These are phyloP conservation scores for Cnidoscolus chayamansa DNA, from an alignment of 441 rosid genomes.

Conservation along the genomic window DNA sequence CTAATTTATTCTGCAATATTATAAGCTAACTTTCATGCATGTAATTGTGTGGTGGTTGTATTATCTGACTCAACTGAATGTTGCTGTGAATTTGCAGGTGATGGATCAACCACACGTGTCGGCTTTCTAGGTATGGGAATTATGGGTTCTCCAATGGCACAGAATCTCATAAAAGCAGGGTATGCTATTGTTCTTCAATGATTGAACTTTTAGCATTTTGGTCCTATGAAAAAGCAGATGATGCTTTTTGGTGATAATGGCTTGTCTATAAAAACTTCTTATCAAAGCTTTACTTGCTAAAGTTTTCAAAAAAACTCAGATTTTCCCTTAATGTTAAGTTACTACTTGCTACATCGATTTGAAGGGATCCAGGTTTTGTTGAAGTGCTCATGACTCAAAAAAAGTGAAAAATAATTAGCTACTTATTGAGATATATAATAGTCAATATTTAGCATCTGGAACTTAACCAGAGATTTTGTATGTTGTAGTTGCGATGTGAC, in stretches of 20 bases:
- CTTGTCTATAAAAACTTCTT: background rate
- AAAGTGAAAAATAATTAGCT: constrained; percentile 2
- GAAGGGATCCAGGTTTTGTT: background rate
- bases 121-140: constrained; percentile 93
- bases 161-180: constrained; percentile 89
- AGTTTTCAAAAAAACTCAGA: background rate
- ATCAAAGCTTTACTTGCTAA: background rate
- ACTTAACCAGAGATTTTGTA: constrained; percentile 15
- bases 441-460: background rate
- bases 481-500: constrained; percentile 70
- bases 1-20: background rate
- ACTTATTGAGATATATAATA: background rate
- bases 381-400: background rate
- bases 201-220: background rate
- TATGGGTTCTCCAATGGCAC: constrained; percentile 95
- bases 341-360: background rate
- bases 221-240: background rate
- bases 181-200: constrained; percentile 24
- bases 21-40: background rate
- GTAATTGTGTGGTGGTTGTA: background rate
- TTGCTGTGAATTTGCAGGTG: constrained; percentile 35
- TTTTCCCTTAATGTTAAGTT: background rate
- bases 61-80: background rate
- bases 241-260: background rate
- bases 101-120: constrained; percentile 42